phyloP scores from a whole-genome alignment of 1,284 basidiomycete species.

The Ustilago nuda region DNA sequence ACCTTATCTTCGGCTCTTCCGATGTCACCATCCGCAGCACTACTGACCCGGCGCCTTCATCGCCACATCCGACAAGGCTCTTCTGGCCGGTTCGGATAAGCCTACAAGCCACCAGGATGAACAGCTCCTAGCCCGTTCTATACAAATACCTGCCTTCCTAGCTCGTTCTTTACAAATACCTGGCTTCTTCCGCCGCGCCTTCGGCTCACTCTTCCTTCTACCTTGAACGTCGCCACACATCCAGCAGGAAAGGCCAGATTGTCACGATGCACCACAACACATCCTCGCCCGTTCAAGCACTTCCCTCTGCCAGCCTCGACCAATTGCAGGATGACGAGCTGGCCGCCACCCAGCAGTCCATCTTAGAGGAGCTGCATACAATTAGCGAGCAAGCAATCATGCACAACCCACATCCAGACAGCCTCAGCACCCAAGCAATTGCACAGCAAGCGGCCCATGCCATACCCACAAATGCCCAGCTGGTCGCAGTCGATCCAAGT shows the following conservation, averaged over 20 bases:
- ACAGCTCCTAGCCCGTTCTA: conserved; percentile 3
- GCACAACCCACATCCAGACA: background rate
- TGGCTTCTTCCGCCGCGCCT: background rate
- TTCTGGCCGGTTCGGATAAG: background rate
- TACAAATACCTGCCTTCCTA: background rate
- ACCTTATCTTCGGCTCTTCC: conserved; percentile 11
- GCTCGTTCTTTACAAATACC: background rate
- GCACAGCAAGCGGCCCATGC: background rate
- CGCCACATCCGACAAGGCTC: background rate
- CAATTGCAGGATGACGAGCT: conserved; percentile 25
- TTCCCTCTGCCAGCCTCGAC: background rate
- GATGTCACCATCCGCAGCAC: background rate
- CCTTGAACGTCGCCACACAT: background rate
- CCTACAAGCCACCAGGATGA: conserved; percentile 8
- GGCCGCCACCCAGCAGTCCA: conserved; percentile 43
- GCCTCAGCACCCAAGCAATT: background rate
- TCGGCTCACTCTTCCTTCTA: background rate
- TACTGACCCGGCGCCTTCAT: conserved; percentile 2
- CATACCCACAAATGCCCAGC: background rate
- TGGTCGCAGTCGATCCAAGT: too few relatives aligned
- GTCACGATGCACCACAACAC: background rate
- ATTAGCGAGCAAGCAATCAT: conserved; percentile 37
- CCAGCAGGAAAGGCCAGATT: background rate
- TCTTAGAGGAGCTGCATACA: conserved; percentile 46
- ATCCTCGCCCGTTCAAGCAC: conserved; percentile 4